phyloP scores from a whole-genome alignment of 2,329 filamentous ascomycete species.

The Arthroderma sp. region DNA sequence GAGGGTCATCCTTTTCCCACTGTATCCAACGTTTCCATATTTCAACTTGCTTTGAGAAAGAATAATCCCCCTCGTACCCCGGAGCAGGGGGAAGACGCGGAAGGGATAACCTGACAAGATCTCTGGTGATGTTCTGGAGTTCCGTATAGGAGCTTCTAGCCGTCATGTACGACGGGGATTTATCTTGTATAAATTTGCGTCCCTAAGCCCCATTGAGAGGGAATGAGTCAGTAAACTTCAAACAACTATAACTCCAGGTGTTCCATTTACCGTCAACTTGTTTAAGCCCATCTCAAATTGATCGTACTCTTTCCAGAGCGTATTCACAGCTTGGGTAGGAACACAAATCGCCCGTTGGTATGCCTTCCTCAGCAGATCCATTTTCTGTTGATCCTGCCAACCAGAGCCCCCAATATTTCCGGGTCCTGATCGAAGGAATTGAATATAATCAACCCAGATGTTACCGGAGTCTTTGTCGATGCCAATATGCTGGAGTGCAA shows the following conservation, averaged over 20 bases:
- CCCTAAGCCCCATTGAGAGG: conserved; percentile 42
- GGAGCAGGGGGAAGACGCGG: conserved; percentile 70
- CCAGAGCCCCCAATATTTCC: conserved; percentile 71
- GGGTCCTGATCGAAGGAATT: conserved; percentile 80
- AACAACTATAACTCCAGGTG: neutral
- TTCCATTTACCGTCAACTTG: conserved; percentile 60
- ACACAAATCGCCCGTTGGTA: conserved; percentile 84
- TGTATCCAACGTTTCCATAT: conserved; percentile 89
- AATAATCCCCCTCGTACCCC: conserved; percentile 75
- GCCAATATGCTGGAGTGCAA: conserved; percentile 79
- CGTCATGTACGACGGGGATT: conserved; percentile 89
- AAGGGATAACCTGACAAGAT: conserved; percentile 62
- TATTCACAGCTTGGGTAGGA: conserved; percentile 70
- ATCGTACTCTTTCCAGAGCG: conserved; percentile 94
- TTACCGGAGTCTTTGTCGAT: conserved; percentile 79
- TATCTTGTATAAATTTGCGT: conserved; percentile 87
- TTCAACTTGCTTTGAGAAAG: conserved; percentile 72
- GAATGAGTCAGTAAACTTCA: neutral
- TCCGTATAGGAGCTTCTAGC: conserved; percentile 82
- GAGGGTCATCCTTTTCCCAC: conserved; percentile 88
- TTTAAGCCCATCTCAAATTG: conserved; percentile 89
- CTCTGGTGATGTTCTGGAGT: conserved; percentile 74
- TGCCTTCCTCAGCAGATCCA: conserved; percentile 81
- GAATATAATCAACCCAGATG: conserved; percentile 90
- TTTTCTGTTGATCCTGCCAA: conserved; percentile 98